phyloP scores from a whole-genome alignment of 352 stramenopile genomes.

The Pythium insidiosum region DNA sequence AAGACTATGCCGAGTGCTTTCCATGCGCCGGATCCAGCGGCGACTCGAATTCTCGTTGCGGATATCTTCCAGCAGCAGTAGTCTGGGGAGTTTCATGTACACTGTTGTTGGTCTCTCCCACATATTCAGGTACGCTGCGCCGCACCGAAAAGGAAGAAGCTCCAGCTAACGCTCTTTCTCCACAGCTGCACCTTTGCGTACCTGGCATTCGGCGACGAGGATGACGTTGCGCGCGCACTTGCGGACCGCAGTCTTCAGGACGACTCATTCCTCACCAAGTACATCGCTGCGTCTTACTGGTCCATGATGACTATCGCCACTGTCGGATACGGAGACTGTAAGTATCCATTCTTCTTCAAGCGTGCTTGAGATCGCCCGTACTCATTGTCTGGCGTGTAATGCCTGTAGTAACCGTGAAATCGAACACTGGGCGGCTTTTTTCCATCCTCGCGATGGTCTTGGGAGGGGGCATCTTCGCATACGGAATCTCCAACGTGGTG shows the following conservation, averaged over 20 bases:
- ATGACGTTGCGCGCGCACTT: conserved; percentile 39
- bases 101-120: conserved; percentile 69
- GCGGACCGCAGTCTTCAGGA: conserved; percentile 33
- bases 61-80: conserved; percentile 72
- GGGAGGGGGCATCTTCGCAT: conserved; percentile 75
- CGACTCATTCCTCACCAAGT: conserved; percentile 43
- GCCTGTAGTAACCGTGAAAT: conserved; percentile 52
- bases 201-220: conserved; percentile 47
- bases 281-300: conserved; percentile 81
- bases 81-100: conserved; percentile 65
- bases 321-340: conserved; percentile 72
- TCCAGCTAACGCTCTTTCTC: neutral
- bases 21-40: conserved; percentile 47
- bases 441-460: conserved; percentile 66
- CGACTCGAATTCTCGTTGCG: conserved; percentile 66
- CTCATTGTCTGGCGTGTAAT: neutral
- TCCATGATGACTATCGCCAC: conserved; percentile 84
- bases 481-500: conserved; percentile 80
- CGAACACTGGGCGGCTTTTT: conserved; percentile 57
- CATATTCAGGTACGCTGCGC: conserved; percentile 41
- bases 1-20: conserved; percentile 32
- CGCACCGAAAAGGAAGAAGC: neutral
- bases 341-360: no score
- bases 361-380: no score
- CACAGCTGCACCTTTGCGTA: conserved; percentile 60